Conservation (phyloP, 306 rosid species). For the Senna siamea region DNA sequence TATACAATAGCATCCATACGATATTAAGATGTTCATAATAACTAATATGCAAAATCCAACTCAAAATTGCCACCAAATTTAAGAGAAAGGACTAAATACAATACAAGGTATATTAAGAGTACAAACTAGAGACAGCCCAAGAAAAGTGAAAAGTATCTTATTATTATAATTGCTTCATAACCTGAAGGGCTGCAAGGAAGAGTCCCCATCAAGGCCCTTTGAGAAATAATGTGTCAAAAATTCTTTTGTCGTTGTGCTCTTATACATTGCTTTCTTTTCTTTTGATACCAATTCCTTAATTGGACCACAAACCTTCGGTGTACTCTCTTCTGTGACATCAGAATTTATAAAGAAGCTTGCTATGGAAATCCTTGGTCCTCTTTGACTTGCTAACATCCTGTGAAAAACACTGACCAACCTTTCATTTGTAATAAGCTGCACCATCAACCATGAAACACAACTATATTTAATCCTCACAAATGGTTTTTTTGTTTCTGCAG, state of each 20-base stretch:
- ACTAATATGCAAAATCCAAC: no score
- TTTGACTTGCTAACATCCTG: slow-evolving; percentile 33
- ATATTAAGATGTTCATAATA: no score
- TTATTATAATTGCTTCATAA: slow-evolving; percentile 10
- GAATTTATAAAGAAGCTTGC: slow-evolving; percentile 46
- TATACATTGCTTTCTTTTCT: slow-evolving; percentile 46
- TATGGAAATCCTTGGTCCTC: slow-evolving; percentile 48
- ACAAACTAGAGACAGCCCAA: not conserved
- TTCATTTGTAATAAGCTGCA: slow-evolving; percentile 51
- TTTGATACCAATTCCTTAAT: slow-evolving; percentile 60
- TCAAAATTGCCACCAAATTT: no score
- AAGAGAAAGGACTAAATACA: no score
- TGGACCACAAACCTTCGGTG: slow-evolving; percentile 50
- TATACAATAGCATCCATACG: no score
- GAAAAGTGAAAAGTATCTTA: not conserved
- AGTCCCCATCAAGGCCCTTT: slow-evolving; percentile 31
- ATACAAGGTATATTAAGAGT: not conserved
- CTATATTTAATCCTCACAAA: not conserved
- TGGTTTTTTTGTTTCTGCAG: not conserved
- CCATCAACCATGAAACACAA: not conserved
- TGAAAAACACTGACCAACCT: slow-evolving; percentile 43
- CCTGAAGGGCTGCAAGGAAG: not conserved
- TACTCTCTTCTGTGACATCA: not conserved
- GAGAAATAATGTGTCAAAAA: not conserved
- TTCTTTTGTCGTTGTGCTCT: slow-evolving; percentile 19